Conservation (phyloP, 257 asterid species). For the Solanum chilense region DNA sequence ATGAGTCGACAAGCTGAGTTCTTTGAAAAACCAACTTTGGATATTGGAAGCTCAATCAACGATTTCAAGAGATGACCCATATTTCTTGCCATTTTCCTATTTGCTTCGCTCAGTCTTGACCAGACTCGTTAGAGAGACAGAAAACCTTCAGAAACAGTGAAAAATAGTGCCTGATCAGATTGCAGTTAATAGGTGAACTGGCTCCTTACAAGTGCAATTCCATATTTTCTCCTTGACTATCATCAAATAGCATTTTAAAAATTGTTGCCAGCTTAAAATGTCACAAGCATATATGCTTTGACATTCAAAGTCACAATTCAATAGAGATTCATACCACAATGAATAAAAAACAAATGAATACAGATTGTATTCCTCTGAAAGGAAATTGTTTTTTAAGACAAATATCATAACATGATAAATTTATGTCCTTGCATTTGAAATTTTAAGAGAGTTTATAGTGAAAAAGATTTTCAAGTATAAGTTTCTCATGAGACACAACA, state of each 20-base stretch:
- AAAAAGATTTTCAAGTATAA: neutral
- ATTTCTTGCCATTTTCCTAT: slow-evolving; percentile 43
- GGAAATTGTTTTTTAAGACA: neutral
- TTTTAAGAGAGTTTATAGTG: neutral
- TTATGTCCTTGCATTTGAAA: neutral
- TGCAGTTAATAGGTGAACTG: neutral
- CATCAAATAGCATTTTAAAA: neutral
- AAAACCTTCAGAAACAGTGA: neutral
- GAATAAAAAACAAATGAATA: neutral
- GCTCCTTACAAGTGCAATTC: neutral
- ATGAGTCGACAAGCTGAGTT: slow-evolving; percentile 26
- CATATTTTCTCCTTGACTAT: neutral
- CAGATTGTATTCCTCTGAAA: neutral
- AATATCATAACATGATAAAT: neutral
- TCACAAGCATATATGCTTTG: neutral
- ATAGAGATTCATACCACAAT: neutral
- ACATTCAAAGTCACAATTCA: neutral
- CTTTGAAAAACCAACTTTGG: neutral
- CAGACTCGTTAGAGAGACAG: neutral
- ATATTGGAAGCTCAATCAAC: slow-evolving; percentile 17
- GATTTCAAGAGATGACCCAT: slow-evolving; percentile 26
- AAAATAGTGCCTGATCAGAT: neutral
- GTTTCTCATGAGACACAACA: neutral
- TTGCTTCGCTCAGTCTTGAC: neutral
- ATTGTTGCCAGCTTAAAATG: neutral